Conservation (phyloP, 495 filamentous ascomycete genomes). For the Aspergillus nidulans region DNA sequence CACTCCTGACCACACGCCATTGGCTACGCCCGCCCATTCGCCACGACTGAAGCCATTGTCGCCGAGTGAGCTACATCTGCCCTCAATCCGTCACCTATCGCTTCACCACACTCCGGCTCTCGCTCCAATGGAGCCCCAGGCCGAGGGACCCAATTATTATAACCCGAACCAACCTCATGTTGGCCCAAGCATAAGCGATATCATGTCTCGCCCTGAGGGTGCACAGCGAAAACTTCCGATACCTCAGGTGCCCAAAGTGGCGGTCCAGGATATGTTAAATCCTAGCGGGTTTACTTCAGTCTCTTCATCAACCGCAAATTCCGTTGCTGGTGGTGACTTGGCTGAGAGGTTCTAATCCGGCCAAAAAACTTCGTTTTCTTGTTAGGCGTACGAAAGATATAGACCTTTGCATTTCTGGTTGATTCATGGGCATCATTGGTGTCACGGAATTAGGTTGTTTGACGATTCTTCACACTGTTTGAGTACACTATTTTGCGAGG, state of each 20-base stretch:
- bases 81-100: slow-evolving; percentile 82
- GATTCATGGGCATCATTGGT: slow-evolving; percentile 27
- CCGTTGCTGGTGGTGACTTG: slow-evolving; percentile 41
- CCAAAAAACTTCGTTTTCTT: slow-evolving; percentile 19
- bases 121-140: slow-evolving; percentile 83
- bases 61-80: slow-evolving; percentile 67
- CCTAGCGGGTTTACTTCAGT: slow-evolving; percentile 57
- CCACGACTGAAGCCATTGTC: slow-evolving; percentile 80
- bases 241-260: slow-evolving; percentile 82
- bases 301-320: slow-evolving; percentile 47
- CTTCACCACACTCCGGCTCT: slow-evolving; percentile 85
- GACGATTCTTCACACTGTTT: slow-evolving; percentile 19
- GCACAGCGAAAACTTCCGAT: slow-evolving; percentile 91
- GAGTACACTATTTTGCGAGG: slow-evolving; percentile 27
- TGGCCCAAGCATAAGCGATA: slow-evolving; percentile 82
- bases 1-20: slow-evolving; percentile 92
- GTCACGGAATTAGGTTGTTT: slow-evolving; percentile 20
- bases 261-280: slow-evolving; percentile 81
- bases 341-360: slow-evolving; percentile 35
- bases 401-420: slow-evolving; percentile 43
- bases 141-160: slow-evolving; percentile 54
- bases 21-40: slow-evolving; percentile 93
- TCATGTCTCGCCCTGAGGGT: slow-evolving; percentile 82
- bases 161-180: slow-evolving; percentile 47
- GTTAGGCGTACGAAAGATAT: slow-evolving; percentile 43